A percentile compares a stretch with the other conserved stretches of the same genome.
Evolutionary conservation across 2,329 filamentous ascomycete genomes (phyloP).

Genomic region (Coniochaeta ligniaria): DNA sequence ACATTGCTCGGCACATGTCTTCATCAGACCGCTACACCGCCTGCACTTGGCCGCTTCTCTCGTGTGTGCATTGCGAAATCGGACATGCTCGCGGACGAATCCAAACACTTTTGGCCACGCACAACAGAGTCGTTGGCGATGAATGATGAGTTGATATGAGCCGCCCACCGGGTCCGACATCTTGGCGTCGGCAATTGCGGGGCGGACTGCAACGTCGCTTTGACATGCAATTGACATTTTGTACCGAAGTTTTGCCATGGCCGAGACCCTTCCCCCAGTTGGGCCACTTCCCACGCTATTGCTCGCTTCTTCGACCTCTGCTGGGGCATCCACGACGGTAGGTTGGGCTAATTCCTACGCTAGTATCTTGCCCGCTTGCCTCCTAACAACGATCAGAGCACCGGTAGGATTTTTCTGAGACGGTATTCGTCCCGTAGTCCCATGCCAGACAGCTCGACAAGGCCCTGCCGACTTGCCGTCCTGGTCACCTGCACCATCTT

Average conservation of each 20-base stretch:
- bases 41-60: neutral
- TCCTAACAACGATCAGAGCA: neutral
- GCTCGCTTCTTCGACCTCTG: neutral
- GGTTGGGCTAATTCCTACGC: neutral
- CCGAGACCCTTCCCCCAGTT: neutral
- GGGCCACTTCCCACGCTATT: neutral
- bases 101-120: neutral
- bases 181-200: neutral
- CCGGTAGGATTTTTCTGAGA: neutral
- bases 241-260: neutral
- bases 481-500: neutral
- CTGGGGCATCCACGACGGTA: neutral
- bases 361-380: neutral
- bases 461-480: neutral
- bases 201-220: neutral
- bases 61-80: neutral
- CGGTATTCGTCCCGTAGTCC: neutral
- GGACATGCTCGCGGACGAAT: neutral
- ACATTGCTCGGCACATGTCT: neutral
- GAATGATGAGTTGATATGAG: neutral
- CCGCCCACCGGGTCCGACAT: neutral
- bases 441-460: neutral
- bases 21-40: neutral
- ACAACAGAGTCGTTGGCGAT: neutral
- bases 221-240: neutral